Base-by-base conservation (phyloP, 2,329 filamentous ascomycete species). In the Thelonectria olida region DNA sequence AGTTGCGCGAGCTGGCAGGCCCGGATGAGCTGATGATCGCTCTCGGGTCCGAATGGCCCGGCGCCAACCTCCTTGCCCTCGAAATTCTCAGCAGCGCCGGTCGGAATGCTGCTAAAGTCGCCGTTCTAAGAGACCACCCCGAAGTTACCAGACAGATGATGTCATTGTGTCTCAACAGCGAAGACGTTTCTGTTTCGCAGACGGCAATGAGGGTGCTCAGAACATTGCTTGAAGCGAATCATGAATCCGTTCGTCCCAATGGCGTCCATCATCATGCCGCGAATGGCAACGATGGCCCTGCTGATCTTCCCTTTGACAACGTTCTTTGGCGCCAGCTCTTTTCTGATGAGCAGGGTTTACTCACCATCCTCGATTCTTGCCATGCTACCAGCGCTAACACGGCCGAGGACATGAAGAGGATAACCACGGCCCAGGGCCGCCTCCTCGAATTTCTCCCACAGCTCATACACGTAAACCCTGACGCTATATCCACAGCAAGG, bases 31-130 rank as follows among this genome's bases (percentile, higher is more conserved):
- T 89, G 4, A 74, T 86, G 48, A 78, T 79, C 36, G 86, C 86
- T 22, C 77, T 89, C 15, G 73, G 74, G 47, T 87, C 86, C 1
- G 81, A 84, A 1, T 78, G 85, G 0, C 80, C 85, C 0, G 83
- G 85, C 2, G 85, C 84, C 27, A 87, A 87, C 69, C 76, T 88
- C 15, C 82, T 90, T 22, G 86, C 82, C 68, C 79, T 90, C 66
- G 75, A 81, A 54, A 79, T 89, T 54, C 69, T 89, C 25, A 78
- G 84, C 61, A 89, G 89, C 68, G 86, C 85, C 4, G 76, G 83
- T 20, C 72, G 73, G 15, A 77, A 77, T 4, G 80, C 84, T 12
- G 72, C 77, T 51, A 83, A 87, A 50, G 81, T 81, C 28, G 80
- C 81, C 36, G 80, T 84, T 31, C 74, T 89, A 5, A 82, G 81